Conservation (phyloP, 805 yeast genomes). For the Wickerhamomyces bisporus region DNA sequence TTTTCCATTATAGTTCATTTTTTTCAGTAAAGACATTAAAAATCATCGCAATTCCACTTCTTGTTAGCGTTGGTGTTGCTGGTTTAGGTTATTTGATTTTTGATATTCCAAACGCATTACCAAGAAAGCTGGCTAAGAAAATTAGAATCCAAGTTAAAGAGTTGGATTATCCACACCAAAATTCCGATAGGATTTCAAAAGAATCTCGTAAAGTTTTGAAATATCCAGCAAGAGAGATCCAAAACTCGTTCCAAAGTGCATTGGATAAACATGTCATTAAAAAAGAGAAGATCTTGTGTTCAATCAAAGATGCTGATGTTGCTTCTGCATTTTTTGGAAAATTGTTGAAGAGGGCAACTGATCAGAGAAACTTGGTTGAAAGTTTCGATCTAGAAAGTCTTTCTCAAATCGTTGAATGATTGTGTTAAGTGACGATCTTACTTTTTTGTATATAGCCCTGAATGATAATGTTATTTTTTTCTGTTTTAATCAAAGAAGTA, state of each 20-base stretch:
- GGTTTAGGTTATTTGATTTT: conserved; percentile 58
- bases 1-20: conserved; percentile 33
- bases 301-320: conserved; percentile 50
- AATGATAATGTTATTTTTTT: no score
- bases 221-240: conserved; percentile 79
- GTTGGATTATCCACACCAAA: conserved; percentile 72
- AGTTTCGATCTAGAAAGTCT: conserved; percentile 37
- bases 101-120: conserved; percentile 88
- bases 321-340: conserved; percentile 51
- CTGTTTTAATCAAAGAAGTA: no score
- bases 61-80: conserved; percentile 45
- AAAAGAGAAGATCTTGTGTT: conserved; percentile 49
- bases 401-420: no score
- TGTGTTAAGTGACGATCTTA: conserved; percentile 1
- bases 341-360: conserved; percentile 38
- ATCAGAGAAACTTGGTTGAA: conserved; percentile 37
- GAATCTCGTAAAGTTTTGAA: conserved; percentile 80
- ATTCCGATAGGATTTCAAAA: conserved; percentile 71
- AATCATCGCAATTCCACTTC: conserved; percentile 49
- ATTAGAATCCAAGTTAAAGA: conserved; percentile 56
- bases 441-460: no score
- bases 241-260: conserved; percentile 58
- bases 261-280: conserved; percentile 57
- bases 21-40: conserved; percentile 33
- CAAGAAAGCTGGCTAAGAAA: conserved; percentile 73